These are phyloP conservation scores for Rhizophagus clarus DNA, from an alignment of 192 early-diverging fungal genomes.

Conservation along the genomic window DNA sequence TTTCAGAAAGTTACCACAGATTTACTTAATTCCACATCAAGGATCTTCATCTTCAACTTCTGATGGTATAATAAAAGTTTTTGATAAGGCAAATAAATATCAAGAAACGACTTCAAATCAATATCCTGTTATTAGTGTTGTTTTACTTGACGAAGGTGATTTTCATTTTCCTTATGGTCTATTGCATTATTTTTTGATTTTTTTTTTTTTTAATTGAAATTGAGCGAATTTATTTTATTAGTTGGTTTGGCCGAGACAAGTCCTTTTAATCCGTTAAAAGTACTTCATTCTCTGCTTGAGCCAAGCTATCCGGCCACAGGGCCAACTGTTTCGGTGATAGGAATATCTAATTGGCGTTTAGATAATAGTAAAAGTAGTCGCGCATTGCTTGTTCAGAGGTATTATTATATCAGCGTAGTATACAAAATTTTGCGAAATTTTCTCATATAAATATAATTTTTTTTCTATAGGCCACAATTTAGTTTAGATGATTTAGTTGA, in stretches of 20 bases:
- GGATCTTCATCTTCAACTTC: slow-evolving; percentile 32
- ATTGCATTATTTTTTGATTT: no score
- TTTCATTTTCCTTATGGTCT: neutral
- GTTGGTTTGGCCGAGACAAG: slow-evolving; percentile 34
- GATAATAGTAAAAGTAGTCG: slow-evolving; percentile 33
- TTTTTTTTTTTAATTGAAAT: no score
- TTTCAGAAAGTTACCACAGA: slow-evolving; percentile 16
- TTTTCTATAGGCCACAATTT: neutral
- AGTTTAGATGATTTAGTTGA: neutral
- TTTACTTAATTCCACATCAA: slow-evolving; percentile 33
- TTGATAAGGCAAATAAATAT: slow-evolving; percentile 25
- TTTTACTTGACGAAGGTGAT: slow-evolving; percentile 24
- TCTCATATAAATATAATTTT: neutral
- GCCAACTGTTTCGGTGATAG: slow-evolving; percentile 10
- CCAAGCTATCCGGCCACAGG: neutral
- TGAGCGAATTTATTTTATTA: neutral
- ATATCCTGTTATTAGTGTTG: slow-evolving; percentile 24
- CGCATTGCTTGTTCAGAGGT: slow-evolving; percentile 21
- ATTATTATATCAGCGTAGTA: neutral
- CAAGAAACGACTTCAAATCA: slow-evolving; percentile 12
- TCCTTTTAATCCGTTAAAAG: neutral
- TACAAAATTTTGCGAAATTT: no score
- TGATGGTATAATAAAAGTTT: slow-evolving; percentile 31
- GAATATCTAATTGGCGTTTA: slow-evolving; percentile 34
- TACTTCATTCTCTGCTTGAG: neutral